Evolutionary conservation across 768 basidiomycete species (phyloP).

Genomic region (Leccinum imitatum): DNA sequence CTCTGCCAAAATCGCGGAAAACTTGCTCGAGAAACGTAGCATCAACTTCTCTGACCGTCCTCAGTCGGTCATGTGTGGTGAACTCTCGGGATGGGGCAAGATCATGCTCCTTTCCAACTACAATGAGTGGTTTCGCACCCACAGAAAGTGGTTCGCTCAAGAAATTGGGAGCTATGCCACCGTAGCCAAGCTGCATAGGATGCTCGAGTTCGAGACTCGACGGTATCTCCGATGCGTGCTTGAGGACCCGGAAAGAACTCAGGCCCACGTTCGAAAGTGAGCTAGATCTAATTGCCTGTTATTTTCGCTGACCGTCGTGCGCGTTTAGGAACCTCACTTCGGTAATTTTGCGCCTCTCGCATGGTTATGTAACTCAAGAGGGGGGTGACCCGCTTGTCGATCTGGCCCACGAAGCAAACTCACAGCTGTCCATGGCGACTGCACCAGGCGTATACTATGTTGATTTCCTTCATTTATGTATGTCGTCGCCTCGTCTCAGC

Average conservation of each 20-base stretch:
- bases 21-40: constrained; percentile 47
- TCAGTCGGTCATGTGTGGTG: no score
- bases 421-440: constrained; percentile 17
- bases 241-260: constrained; percentile 4
- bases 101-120: no score
- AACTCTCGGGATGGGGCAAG: no score
- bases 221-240: constrained; percentile 11
- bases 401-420: constrained; percentile 28
- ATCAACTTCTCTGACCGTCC: background rate
- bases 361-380: constrained; percentile 39
- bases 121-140: no score
- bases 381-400: constrained; percentile 38
- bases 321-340: constrained; percentile 15
- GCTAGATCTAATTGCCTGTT: background rate
- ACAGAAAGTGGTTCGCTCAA: no score
- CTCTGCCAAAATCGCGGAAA: constrained; percentile 39
- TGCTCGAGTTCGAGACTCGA: constrained; percentile 20
- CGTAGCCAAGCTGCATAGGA: no score
- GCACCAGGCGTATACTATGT: constrained; percentile 10
- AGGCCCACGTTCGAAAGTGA: background rate
- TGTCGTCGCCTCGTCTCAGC: background rate
- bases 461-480: constrained; percentile 21
- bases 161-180: no score
- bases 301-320: background rate
- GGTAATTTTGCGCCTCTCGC: constrained; percentile 37